These are phyloP conservation scores for Clarireedia homoeocarpa DNA, from an alignment of 2,329 filamentous ascomycete genomes.

Conservation along the genomic window DNA sequence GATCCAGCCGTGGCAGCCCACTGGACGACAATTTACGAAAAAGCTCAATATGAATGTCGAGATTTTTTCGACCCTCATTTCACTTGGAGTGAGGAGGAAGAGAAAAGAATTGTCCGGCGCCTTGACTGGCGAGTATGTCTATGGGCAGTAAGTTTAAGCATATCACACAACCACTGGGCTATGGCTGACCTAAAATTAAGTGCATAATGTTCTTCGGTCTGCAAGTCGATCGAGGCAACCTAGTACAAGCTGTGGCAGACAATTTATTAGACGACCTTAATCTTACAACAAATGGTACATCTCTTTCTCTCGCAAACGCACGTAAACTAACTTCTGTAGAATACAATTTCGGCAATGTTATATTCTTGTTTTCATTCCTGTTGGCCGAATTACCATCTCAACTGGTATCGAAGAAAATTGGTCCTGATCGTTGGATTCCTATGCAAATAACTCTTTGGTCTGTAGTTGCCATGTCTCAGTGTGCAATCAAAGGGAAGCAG, in stretches of 20 bases:
- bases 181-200: slow-evolving; percentile 38
- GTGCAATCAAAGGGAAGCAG: slow-evolving; percentile 34
- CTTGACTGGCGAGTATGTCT: slow-evolving; percentile 21
- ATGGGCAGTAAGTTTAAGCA: slow-evolving; percentile 16
- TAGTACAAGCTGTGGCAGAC: slow-evolving; percentile 50
- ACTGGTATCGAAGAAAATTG: slow-evolving; percentile 39
- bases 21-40: slow-evolving; percentile 20
- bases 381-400: slow-evolving; percentile 42
- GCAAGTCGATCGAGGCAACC: slow-evolving; percentile 52
- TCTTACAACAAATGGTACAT: slow-evolving; percentile 35
- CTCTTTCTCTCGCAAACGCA: neutral
- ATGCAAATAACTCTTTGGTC: slow-evolving; percentile 45
- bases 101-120: slow-evolving; percentile 20
- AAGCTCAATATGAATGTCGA: slow-evolving; percentile 24
- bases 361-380: slow-evolving; percentile 35
- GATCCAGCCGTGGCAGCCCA: slow-evolving; percentile 23
- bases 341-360: slow-evolving; percentile 29
- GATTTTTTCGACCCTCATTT: slow-evolving; percentile 19
- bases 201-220: slow-evolving; percentile 55
- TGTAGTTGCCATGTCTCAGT: slow-evolving; percentile 39
- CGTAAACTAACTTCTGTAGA: slow-evolving; percentile 7
- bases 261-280: slow-evolving; percentile 48
- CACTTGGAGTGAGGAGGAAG: slow-evolving; percentile 23
- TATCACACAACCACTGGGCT: neutral
- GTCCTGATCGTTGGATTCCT: slow-evolving; percentile 44